Percentiles rank a stretch among this genome's conserved stretches.
phyloP scores from a whole-genome alignment of 2,329 filamentous ascomycete genomes.

The Aurifilum marmelostoma region DNA sequence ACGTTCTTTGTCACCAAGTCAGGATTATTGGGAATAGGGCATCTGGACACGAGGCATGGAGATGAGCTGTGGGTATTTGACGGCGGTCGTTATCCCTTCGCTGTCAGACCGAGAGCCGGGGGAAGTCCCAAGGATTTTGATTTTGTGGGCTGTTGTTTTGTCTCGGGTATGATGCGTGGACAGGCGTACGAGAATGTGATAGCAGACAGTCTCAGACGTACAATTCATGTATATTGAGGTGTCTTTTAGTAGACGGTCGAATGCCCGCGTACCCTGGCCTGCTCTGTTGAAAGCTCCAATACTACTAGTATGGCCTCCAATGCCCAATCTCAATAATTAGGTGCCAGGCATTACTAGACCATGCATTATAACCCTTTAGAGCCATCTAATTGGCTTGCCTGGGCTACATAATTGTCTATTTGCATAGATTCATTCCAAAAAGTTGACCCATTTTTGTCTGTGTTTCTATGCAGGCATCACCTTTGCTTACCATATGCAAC shows the following conservation, averaged over 20 bases:
- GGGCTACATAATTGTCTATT: neutral
- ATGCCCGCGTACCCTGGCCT: too few relatives aligned
- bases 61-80: slow-evolving; percentile 14
- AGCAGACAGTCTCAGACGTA: neutral
- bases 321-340: too few relatives aligned
- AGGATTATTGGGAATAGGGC: slow-evolving; percentile 11
- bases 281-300: too few relatives aligned
- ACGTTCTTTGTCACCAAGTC: slow-evolving; percentile 6
- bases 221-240: neutral
- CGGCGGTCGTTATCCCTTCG: neutral
- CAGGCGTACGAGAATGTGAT: neutral
- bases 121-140: neutral
- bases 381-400: too few relatives aligned
- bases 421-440: neutral
- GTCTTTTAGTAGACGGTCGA: too few relatives aligned
- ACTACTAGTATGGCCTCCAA: too few relatives aligned
- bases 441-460: neutral
- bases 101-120: neutral
- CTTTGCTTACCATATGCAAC: slow-evolving; percentile 17
- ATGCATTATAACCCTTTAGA: too few relatives aligned
- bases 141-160: slow-evolving; percentile 3
- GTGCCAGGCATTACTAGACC: too few relatives aligned
- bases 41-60: neutral
- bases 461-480: neutral
- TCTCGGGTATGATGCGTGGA: neutral